Conservation (phyloP, 140 eudicot genomes). For the Stevia rebaudiana region DNA sequence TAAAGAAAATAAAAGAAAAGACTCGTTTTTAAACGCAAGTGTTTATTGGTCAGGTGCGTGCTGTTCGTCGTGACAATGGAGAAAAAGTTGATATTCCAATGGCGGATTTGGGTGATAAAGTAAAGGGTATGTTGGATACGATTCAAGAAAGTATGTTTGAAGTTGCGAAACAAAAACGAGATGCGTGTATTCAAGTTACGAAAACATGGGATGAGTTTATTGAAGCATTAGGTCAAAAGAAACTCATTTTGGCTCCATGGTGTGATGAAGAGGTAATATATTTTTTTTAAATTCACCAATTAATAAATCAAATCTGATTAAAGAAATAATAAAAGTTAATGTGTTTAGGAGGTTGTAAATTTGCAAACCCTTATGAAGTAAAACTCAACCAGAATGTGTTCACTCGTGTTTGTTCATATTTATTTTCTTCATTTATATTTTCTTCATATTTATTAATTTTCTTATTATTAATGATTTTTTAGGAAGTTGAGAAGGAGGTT, state of each 20-base stretch:
- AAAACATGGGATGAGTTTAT: constrained; percentile 81
- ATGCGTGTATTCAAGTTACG: constrained; percentile 63
- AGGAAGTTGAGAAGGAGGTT: constrained; percentile 93
- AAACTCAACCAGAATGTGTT: neutral
- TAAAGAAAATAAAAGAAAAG: neutral
- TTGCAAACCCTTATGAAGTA: neutral
- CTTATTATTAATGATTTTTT: neutral
- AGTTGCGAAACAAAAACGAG: constrained; percentile 67
- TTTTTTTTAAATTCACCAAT: neutral
- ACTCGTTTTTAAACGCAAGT: neutral
- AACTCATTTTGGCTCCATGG: constrained; percentile 96
- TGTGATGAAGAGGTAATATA: constrained; percentile 90
- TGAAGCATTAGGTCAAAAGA: constrained; percentile 74
- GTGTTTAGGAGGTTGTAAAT: neutral
- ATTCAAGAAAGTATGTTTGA: constrained; percentile 64
- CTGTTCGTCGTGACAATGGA: constrained; percentile 75
- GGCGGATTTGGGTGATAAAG: constrained; percentile 56
- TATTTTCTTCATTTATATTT: no score
- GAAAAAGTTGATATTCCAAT: constrained; percentile 62
- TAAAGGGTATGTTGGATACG: constrained; percentile 47
- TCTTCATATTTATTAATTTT: constrained; percentile 3
- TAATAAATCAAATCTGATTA: neutral
- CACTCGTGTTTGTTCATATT: no score
- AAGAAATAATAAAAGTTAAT: neutral
- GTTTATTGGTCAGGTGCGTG: constrained; percentile 45